These are phyloP conservation scores for Phragmites australis DNA, from an alignment of 176 grass and related monocot genomes.

Conservation along the genomic window DNA sequence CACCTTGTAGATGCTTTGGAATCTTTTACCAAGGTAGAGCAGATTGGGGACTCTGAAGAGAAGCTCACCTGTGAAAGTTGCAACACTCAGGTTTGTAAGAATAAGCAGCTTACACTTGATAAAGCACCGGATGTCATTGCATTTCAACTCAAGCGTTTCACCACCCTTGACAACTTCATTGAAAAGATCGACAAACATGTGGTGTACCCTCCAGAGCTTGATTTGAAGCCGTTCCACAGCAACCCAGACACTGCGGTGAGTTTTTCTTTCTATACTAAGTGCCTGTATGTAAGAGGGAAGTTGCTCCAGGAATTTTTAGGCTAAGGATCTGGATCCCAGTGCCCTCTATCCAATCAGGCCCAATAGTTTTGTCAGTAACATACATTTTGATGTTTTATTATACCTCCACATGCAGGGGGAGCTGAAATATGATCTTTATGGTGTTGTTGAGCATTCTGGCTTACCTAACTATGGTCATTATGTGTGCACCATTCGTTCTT, in stretches of 20 bases:
- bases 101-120: slow-evolving; percentile 80
- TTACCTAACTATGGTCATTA: slow-evolving; percentile 73
- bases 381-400: slow-evolving; percentile 28
- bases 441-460: slow-evolving; percentile 77
- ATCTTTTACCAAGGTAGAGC: slow-evolving; percentile 88
- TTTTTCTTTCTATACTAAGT: slow-evolving; percentile 19
- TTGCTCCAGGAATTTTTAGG: not conserved
- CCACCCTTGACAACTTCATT: slow-evolving; percentile 45
- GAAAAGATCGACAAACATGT: slow-evolving; percentile 81
- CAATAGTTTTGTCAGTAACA: slow-evolving; percentile 9
- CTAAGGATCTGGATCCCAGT: not conserved
- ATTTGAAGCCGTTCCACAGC: slow-evolving; percentile 65
- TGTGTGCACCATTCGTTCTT: slow-evolving; percentile 74
- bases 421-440: slow-evolving; percentile 85
- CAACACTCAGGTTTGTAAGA: slow-evolving; percentile 66
- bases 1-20: slow-evolving; percentile 59
- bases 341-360: not conserved
- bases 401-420: slow-evolving; percentile 46
- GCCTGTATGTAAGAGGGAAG: not conserved
- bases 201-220: slow-evolving; percentile 67
- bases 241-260: slow-evolving; percentile 36
- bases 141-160: slow-evolving; percentile 94
- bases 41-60: slow-evolving; percentile 70
- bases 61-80: slow-evolving; percentile 77
- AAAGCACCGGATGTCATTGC: slow-evolving; percentile 68